phyloP scores from a whole-genome alignment of 2,329 filamentous ascomycete species.

The Apiospora hydei region DNA sequence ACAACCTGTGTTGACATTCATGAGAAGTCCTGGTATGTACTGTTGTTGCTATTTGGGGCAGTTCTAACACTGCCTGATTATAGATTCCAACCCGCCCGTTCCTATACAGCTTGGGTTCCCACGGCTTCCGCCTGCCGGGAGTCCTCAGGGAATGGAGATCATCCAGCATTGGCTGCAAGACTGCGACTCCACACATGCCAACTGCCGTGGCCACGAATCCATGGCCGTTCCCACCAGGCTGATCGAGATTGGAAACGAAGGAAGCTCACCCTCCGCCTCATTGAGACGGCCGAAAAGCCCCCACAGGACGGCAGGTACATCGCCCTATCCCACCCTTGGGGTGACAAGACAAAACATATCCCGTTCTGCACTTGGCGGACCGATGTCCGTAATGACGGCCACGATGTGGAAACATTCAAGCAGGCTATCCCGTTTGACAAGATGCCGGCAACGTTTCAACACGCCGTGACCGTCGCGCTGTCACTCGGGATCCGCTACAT shows the following conservation, averaged over 20 bases:
- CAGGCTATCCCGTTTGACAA: background rate
- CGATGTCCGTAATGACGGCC: background rate
- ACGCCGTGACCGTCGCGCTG: conserved; percentile 30
- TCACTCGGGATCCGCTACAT: conserved; percentile 29
- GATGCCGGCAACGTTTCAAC: conserved; percentile 29
- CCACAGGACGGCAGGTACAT: background rate
- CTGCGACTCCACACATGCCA: background rate
- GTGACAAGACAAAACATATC: background rate
- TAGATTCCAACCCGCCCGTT: background rate
- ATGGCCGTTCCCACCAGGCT: background rate
- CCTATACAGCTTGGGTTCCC: background rate
- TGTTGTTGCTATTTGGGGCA: fast-evolving
- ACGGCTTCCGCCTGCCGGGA: background rate
- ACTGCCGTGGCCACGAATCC: background rate
- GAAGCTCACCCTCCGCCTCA: background rate
- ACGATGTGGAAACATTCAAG: background rate
- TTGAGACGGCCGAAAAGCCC: background rate
- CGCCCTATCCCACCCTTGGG: background rate
- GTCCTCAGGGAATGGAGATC: too few relatives aligned
- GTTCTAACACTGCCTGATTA: background rate
- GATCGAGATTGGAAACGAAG: background rate
- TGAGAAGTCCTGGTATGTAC: background rate
- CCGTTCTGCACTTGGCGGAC: background rate
- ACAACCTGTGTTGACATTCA: background rate
- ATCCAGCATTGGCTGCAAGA: background rate